Evolutionary conservation across 352 stramenopile species (phyloP).

Genomic region (Phytophthora cajani): DNA sequence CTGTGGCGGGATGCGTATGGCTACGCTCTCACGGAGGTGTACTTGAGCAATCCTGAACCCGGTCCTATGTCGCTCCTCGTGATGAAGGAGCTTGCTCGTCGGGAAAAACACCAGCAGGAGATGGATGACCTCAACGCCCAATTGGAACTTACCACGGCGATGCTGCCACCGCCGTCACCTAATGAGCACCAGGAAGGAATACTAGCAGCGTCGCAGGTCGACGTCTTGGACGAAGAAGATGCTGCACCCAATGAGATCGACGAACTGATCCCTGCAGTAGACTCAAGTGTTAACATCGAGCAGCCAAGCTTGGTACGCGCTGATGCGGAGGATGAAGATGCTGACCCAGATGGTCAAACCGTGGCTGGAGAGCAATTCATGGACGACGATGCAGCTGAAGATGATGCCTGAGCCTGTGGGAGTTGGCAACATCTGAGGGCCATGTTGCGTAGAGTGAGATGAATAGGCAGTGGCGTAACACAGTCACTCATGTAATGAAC

Average conservation of each 20-base stretch:
- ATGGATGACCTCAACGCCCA: constrained; percentile 47
- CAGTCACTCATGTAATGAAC: constrained; percentile 24
- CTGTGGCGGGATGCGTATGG: constrained; percentile 67
- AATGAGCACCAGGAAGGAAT: constrained; percentile 2
- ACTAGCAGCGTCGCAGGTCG: constrained; percentile 25
- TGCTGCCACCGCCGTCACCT: constrained; percentile 2
- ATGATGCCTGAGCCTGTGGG: not conserved
- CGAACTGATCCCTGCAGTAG: not conserved
- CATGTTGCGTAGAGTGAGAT: not conserved
- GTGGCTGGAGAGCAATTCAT: not conserved
- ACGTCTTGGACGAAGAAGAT: constrained; percentile 25
- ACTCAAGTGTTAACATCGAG: no score
- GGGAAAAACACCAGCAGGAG: constrained; percentile 41
- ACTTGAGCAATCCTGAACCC: constrained; percentile 50
- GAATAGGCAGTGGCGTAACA: not conserved
- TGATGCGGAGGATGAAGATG: not conserved
- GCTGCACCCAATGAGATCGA: not conserved
- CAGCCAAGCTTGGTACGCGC: no score
- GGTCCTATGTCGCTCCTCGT: constrained; percentile 64
- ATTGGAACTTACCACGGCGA: constrained; percentile 46
- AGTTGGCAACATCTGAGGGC: not conserved
- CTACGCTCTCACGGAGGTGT: constrained; percentile 65
- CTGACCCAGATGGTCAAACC: not conserved
- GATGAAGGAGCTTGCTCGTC: constrained; percentile 66
- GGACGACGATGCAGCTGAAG: constrained; percentile 7